Evolutionary conservation across 495 filamentous ascomycete species (phyloP), one percentile per base, ranked within the genome.

Genomic region (Darksidea phi): DNA sequence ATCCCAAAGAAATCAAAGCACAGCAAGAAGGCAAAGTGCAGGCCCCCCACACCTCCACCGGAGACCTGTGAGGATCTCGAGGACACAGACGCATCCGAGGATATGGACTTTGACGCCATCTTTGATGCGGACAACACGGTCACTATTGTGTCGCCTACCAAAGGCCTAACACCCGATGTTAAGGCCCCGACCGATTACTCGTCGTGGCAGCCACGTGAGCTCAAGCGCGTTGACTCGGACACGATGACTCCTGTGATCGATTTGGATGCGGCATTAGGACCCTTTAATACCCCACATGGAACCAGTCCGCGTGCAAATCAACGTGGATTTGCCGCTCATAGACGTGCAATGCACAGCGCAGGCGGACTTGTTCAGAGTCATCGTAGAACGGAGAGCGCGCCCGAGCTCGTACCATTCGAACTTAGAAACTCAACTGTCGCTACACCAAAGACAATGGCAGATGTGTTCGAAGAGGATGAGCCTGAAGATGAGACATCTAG

Each of bases 381-480:
- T 73, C 83, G 93, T 63, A 86, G 94, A 47, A 84, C 92, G 0
- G 93, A 97, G 72, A 96, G 92, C 74, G 91, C 94, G 10, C 94
- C 94, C 6, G 89, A 88, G 66, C 84, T 96, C 80, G 85, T 84
- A 43, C 86, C 91, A 6, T 90, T 96, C 64, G 91, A 93, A 76
- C 84, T 57, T 77, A 80, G 51, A 78, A 79, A 41, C 79, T 46
- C 59, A 20, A 34, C 61, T n/a, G 54, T 84, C 48, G 83, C 78
- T 47, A 87, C 80, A 70, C 85, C 80, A 66, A 86, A 84, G 0
- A 85, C 84, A 4, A 85, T 90, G 80, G 87, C 87, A 18, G 94
- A 97, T 73, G 94, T 96, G 5, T 95, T 96, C 61, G 91, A 96
- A 70, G 94, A 96, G 73, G 94, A 98, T 53, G 94, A 96, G 64